Conservation (phyloP, 306 rosid species). For the Dalbergia cochinchinensis region DNA sequence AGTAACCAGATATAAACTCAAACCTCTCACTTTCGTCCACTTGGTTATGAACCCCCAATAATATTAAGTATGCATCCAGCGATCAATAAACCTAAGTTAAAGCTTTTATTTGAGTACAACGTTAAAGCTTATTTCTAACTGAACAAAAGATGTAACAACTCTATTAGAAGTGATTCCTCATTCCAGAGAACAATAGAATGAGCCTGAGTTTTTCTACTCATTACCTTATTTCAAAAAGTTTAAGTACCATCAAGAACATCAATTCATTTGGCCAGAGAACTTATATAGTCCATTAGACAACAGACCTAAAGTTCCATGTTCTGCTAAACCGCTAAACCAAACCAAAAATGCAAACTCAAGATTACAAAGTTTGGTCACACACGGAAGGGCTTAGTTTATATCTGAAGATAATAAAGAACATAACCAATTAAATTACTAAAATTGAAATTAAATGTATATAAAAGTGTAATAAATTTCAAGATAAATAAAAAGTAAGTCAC, state of each 20-base stretch:
- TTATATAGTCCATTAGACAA: background rate
- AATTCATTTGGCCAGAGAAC: background rate
- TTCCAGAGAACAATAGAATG: background rate
- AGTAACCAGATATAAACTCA: background rate
- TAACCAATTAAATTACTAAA: background rate
- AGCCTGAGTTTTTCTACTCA: background rate
- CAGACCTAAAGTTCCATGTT: background rate
- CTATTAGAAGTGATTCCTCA: background rate
- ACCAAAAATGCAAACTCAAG: background rate
- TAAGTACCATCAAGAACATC: background rate
- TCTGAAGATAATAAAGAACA: constrained; percentile 5
- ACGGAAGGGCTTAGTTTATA: background rate
- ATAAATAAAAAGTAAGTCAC: constrained; percentile 49
- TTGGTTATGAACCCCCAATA: background rate
- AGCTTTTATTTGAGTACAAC: background rate
- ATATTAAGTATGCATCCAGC: background rate
- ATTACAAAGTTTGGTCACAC: background rate
- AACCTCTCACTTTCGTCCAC: too few relatives aligned
- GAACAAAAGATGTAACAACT: too few relatives aligned
- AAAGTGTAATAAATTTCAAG: constrained; percentile 24
- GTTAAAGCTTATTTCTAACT: background rate
- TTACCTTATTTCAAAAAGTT: background rate
- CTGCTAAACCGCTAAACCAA: constrained; percentile 31
- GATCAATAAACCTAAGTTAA: background rate
- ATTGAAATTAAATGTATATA: constrained; percentile 17